phyloP scores from a whole-genome alignment of 2,329 filamentous ascomycete genomes.

The Colletotrichum navitas region DNA sequence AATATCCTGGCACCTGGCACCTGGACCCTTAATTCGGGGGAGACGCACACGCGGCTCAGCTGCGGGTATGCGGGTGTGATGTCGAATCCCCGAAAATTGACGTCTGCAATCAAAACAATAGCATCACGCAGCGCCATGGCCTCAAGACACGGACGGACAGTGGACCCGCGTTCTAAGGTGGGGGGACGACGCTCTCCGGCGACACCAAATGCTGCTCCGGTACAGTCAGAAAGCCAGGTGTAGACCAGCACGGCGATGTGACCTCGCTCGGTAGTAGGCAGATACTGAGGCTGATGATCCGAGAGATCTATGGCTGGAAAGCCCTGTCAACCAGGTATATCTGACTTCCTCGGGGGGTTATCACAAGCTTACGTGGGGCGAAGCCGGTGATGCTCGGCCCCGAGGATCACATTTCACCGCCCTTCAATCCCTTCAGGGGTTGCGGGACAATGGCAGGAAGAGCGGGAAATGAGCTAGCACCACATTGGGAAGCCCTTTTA shows the following conservation, averaged over 20 bases:
- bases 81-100: conserved; percentile 6
- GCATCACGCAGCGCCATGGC: conserved; percentile 4
- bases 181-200: conserved; percentile 19
- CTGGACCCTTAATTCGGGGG: conserved; percentile 9
- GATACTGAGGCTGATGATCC: background rate
- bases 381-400: background rate
- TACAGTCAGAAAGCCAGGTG: background rate
- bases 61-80: no score
- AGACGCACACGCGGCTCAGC: background rate
- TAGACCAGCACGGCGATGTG: conserved; percentile 3
- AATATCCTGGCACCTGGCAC: background rate
- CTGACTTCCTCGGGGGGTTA: background rate
- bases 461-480: background rate
- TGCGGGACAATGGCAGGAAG: background rate
- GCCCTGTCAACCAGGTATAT: background rate
- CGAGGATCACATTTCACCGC: background rate
- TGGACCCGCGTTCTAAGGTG: conserved; percentile 16
- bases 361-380: background rate
- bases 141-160: conserved; percentile 35
- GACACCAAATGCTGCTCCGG: conserved; percentile 10
- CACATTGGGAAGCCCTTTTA: background rate
- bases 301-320: background rate
- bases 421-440: background rate
- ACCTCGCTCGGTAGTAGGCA: background rate
- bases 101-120: background rate